These are phyloP conservation scores for Apiotrichum sp. DNA, from an alignment of 1,284 basidiomycete genomes.

Conservation along the genomic window DNA sequence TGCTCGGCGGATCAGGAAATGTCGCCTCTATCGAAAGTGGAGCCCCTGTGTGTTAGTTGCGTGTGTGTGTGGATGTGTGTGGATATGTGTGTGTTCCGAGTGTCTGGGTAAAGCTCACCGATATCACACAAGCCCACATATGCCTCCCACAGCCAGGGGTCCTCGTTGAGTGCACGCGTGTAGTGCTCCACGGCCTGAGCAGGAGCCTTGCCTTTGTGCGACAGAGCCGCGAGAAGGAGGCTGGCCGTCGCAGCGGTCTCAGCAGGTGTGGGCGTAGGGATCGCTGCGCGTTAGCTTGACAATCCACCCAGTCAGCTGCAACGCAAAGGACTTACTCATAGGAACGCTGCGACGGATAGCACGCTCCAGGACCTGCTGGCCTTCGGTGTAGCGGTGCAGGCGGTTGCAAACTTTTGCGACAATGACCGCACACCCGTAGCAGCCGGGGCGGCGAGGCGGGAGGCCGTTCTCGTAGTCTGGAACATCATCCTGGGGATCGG, in stretches of 20 bases:
- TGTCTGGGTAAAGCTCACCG: constrained; percentile 52
- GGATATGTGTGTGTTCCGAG: not conserved
- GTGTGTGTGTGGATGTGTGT: no score
- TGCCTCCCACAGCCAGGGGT: constrained; percentile 88
- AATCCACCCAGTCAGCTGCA: not conserved
- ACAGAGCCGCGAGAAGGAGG: constrained; percentile 33
- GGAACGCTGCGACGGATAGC: constrained; percentile 30
- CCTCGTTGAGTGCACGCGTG: constrained; percentile 62
- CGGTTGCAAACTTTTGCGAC: constrained; percentile 68
- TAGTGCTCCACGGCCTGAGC: constrained; percentile 67
- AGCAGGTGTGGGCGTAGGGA: constrained; percentile 22
- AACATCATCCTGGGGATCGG: constrained; percentile 42
- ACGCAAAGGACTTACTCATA: constrained; percentile 21
- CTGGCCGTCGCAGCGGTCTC: constrained; percentile 28
- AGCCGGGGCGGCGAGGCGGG: constrained; percentile 35
- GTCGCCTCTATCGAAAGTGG: constrained; percentile 25
- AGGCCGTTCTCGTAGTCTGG: constrained; percentile 32
- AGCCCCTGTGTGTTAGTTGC: constrained; percentile 17
- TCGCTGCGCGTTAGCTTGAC: constrained; percentile 10
- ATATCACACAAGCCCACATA: constrained; percentile 79
- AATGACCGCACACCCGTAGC: constrained; percentile 70
- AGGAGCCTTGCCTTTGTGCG: constrained; percentile 51
- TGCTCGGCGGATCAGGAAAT: constrained; percentile 29
- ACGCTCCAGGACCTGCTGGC: constrained; percentile 36
- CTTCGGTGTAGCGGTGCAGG: constrained; percentile 55